These are phyloP conservation scores for Daedalea quercina DNA, from an alignment of 768 basidiomycete genomes.

Conservation along the genomic window DNA sequence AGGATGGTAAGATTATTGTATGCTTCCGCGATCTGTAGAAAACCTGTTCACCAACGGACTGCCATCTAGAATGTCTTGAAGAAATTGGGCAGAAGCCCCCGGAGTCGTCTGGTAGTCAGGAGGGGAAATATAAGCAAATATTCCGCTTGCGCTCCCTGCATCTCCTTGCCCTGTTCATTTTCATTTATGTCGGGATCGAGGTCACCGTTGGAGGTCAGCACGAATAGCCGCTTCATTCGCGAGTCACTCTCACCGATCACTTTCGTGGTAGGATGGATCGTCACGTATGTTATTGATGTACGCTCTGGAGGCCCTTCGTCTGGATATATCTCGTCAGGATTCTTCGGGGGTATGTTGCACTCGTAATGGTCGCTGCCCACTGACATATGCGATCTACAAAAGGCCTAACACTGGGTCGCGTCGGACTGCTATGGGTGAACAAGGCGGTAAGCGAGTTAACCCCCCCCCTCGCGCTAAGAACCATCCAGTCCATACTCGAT, in stretches of 20 bases:
- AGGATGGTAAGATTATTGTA: slow-evolving; percentile 54
- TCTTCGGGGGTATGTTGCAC: slow-evolving; percentile 32
- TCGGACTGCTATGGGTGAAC: slow-evolving; percentile 46
- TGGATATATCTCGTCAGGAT: slow-evolving; percentile 45
- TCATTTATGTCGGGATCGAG: slow-evolving; percentile 38
- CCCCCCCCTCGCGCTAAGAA: too few species aligned
- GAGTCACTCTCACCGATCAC: neutral
- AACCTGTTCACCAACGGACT: neutral
- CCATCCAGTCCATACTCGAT: too few species aligned
- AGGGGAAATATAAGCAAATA: slow-evolving; percentile 38
- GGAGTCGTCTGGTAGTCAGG: slow-evolving; percentile 25
- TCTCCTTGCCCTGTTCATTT: slow-evolving; percentile 33
- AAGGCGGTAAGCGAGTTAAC: slow-evolving; percentile 23
- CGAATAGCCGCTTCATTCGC: neutral
- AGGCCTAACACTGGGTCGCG: slow-evolving; percentile 47
- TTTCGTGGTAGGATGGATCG: slow-evolving; percentile 40
- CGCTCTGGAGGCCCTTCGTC: slow-evolving; percentile 39
- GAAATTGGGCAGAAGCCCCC: slow-evolving; percentile 43
- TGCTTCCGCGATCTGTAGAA: neutral
- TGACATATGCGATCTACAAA: neutral
- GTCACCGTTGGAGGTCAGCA: slow-evolving; percentile 30
- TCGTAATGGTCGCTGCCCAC: too few species aligned
- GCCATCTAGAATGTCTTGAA: slow-evolving; percentile 40
- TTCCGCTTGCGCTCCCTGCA: slow-evolving; percentile 33
- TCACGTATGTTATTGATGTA: slow-evolving; percentile 40